These are phyloP conservation scores for Cytospora mali DNA, from an alignment of 2,329 filamentous ascomycete species.

Conservation along the genomic window DNA sequence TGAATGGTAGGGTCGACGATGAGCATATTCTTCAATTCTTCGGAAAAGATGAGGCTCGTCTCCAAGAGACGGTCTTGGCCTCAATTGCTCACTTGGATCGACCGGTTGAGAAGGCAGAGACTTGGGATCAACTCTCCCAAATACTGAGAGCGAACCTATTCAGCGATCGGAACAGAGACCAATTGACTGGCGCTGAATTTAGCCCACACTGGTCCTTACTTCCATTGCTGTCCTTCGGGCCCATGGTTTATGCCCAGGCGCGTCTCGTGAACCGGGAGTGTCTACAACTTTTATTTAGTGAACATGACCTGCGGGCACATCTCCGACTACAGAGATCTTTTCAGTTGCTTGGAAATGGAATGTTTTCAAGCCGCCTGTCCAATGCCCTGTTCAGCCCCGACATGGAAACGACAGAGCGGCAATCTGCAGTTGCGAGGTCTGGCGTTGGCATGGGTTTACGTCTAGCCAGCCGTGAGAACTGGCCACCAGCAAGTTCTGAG, in stretches of 20 bases:
- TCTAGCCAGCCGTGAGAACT: conserved; percentile 76
- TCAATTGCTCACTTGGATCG: conserved; percentile 53
- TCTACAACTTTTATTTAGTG: conserved; percentile 72
- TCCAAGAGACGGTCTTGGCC: conserved; percentile 51
- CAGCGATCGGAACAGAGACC: conserved; percentile 15
- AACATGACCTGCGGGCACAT: conserved; percentile 72
- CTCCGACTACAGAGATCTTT: conserved; percentile 76
- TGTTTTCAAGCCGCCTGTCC: conserved; percentile 78
- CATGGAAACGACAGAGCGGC: conserved; percentile 75
- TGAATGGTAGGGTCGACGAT: background rate
- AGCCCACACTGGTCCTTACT: conserved; percentile 61
- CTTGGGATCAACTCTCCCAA: conserved; percentile 42
- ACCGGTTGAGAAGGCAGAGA: conserved; percentile 35
- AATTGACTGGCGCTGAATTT: conserved; percentile 36
- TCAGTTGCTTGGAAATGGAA: conserved; percentile 80
- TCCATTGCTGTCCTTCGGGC: conserved; percentile 74
- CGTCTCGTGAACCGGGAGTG: conserved; percentile 76
- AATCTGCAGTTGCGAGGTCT: conserved; percentile 66
- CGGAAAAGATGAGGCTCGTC: conserved; percentile 48
- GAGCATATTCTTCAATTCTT: conserved; percentile 48
- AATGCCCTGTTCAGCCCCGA: conserved; percentile 85
- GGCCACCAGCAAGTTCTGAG: conserved; percentile 94
- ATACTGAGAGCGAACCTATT: conserved; percentile 47
- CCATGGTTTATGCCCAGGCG: conserved; percentile 73
- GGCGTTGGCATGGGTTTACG: conserved; percentile 80